Percentiles rank a stretch among this genome's conserved stretches.
These are phyloP conservation scores for Epichloe baconii DNA, from an alignment of 2,329 filamentous ascomycete species.

Conservation along the genomic window DNA sequence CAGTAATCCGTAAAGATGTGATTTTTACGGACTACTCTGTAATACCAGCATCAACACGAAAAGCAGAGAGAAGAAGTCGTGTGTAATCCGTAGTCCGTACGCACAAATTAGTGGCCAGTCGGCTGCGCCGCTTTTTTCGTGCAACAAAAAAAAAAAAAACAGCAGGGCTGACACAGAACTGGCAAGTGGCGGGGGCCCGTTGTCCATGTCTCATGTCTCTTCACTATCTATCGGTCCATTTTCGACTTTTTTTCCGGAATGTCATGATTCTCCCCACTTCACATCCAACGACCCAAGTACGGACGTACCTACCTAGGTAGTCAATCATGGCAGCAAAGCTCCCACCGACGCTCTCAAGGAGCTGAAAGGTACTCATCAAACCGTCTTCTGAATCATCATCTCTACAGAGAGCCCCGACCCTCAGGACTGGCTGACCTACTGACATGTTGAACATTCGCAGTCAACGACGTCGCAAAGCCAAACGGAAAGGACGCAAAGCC, in stretches of 20 bases:
- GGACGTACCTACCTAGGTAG: background rate
- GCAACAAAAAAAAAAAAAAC: too few relatives aligned
- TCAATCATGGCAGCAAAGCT: conserved; percentile 29
- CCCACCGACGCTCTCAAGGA: conserved; percentile 30
- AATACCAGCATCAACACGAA: too few relatives aligned
- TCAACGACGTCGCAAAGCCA: conserved; percentile 26
- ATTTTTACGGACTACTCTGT: too few relatives aligned
- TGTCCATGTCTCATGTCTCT: too few relatives aligned
- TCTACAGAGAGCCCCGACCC: background rate
- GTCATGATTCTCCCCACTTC: conserved; percentile 1
- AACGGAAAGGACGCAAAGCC: conserved; percentile 28
- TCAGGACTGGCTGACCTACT: background rate
- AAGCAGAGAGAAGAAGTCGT: too few relatives aligned
- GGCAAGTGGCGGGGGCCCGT: background rate
- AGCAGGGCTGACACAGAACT: background rate
- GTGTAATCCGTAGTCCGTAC: too few relatives aligned
- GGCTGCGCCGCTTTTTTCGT: too few relatives aligned
- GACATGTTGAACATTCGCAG: conserved; percentile 11
- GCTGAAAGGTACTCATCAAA: conserved; percentile 24
- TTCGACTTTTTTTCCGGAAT: background rate
- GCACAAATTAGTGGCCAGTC: too few relatives aligned
- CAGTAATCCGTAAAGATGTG: too few relatives aligned
- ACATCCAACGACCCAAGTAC: background rate
- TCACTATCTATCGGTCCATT: background rate
- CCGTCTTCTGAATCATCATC: background rate